Conservation (phyloP, 2,329 filamentous ascomycete species). For the Ploettnerulaceae sp. region DNA sequence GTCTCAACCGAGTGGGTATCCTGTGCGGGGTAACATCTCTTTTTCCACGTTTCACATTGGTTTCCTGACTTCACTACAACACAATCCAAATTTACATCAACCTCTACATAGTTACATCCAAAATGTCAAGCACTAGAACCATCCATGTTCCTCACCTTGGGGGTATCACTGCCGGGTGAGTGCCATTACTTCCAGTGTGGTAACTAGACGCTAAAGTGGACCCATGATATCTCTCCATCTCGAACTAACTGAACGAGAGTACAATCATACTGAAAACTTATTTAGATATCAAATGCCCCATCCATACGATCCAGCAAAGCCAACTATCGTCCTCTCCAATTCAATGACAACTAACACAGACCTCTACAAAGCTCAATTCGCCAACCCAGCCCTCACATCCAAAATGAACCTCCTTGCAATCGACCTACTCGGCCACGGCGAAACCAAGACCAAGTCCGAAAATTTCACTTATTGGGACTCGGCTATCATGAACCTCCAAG, state of each 20-base stretch:
- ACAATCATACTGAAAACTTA: neutral
- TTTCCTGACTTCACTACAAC: too few relatives aligned
- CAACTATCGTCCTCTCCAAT: slow-evolving; percentile 48
- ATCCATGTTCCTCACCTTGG: slow-evolving; percentile 45
- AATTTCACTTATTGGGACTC: slow-evolving; percentile 54
- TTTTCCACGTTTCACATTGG: too few relatives aligned
- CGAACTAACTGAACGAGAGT: too few relatives aligned
- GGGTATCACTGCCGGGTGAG: slow-evolving; percentile 44
- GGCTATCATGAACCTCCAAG: slow-evolving; percentile 50
- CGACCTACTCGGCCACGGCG: slow-evolving; percentile 49
- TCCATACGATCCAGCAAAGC: slow-evolving; percentile 46
- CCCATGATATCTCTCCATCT: too few relatives aligned
- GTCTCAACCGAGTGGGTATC: too few relatives aligned
- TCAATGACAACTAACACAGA: slow-evolving; percentile 47
- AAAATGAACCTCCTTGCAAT: slow-evolving; percentile 47
- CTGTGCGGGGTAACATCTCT: too few relatives aligned
- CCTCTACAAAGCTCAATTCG: slow-evolving; percentile 43
- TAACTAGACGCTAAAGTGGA: too few relatives aligned
- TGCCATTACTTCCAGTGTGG: too few relatives aligned
- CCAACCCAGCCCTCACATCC: slow-evolving; percentile 37
- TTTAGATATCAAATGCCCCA: slow-evolving; percentile 16
- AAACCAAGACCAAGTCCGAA: slow-evolving; percentile 38
- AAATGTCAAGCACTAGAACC: slow-evolving; percentile 34
- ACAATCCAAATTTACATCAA: neutral
- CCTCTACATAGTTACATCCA: neutral